Base-by-base conservation (phyloP, 495 filamentous ascomycete genomes). In the Penicillium canariense region DNA sequence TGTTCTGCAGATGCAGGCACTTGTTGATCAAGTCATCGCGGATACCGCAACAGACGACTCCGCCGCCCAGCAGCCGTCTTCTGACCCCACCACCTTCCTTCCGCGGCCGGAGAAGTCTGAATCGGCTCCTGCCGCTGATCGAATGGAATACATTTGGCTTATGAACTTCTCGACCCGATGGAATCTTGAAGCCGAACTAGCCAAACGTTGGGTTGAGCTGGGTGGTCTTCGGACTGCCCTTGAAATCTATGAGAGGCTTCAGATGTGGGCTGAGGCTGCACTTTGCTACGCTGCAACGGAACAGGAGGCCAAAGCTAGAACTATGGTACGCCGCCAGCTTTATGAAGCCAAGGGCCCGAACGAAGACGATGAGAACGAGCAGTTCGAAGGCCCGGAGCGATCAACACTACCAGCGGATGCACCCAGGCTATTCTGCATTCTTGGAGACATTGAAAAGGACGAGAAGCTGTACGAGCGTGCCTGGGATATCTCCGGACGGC, bases 201-300 rank as follows among this genome's bases (percentile, higher is more conserved):
- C 95, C 5, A 84, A 88, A 50, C 85, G 90, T 5, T 99, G 94
- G 94, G 86, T 90, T 15, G 81, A 81, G 20, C 81, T 96, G 1
- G 94, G 94, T 20, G 91, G 89, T 42, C 77, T 99, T 7, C 81
- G 89, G 1, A 92, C 93, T 0, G 94, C 94, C 1, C 79, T 99
- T 10, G 94, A 96, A 46, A 97, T 99, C 61, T 99, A 96, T 72
- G 91, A 96, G 71, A 81, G 94, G 3, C 77, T 99, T 10, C 85
- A 93, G 42, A 87, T 99, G 73, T 97, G 93, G 92, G 88, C 94
- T 9, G 94, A 99, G 72, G 90, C 88, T 8, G 94, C 95, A 0
- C 79, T 99, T 1, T 99, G 94, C 68, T 90, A 87, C 66, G 87
- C 87, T 11, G 82, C 83, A 1, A 88, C 86, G 1, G 90, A 95